Evolutionary conservation across 2,329 filamentous ascomycete genomes (phyloP).

Genomic region (Calycina herbarum): DNA sequence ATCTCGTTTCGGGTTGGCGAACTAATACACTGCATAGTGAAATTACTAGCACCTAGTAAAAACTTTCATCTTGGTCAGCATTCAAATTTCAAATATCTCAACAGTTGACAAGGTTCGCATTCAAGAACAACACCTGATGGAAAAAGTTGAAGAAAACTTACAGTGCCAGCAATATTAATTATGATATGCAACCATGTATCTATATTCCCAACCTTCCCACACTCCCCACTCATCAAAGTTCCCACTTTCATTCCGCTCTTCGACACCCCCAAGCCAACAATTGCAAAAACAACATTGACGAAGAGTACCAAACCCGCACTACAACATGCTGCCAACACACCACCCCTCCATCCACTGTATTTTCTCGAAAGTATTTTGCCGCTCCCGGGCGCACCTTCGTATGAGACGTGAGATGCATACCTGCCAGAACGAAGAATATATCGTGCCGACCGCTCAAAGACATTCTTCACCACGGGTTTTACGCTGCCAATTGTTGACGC

Average conservation of each 20-base stretch:
- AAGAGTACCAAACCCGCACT: slow-evolving; percentile 19
- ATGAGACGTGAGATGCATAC: slow-evolving; percentile 23
- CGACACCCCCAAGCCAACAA: slow-evolving; percentile 21
- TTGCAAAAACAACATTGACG: slow-evolving; percentile 25
- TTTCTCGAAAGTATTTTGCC: neutral
- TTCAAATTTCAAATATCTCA: neutral
- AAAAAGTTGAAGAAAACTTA: neutral
- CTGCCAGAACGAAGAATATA: slow-evolving; percentile 23
- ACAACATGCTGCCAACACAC: slow-evolving; percentile 16
- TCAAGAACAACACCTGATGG: neutral
- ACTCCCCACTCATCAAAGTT: slow-evolving; percentile 23
- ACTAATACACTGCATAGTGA: slow-evolving; percentile 47
- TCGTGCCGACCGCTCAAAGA: slow-evolving; percentile 16
- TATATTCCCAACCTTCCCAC: slow-evolving; percentile 17
- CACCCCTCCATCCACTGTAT: slow-evolving; percentile 25
- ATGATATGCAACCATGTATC: slow-evolving; percentile 43
- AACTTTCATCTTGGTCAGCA: slow-evolving; percentile 18
- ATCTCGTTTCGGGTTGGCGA: slow-evolving; percentile 51
- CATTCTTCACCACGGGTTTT: slow-evolving; percentile 13
- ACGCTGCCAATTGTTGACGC: neutral
- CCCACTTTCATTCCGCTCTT: slow-evolving; percentile 18
- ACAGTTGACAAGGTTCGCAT: neutral
- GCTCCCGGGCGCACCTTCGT: slow-evolving; percentile 14
- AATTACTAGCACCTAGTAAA: slow-evolving; percentile 49
- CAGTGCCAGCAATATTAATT: slow-evolving; percentile 49